Evolutionary conservation across 371 early-diverging fungal genomes (phyloP).

Genomic region (Apophysomyces elegans): DNA sequence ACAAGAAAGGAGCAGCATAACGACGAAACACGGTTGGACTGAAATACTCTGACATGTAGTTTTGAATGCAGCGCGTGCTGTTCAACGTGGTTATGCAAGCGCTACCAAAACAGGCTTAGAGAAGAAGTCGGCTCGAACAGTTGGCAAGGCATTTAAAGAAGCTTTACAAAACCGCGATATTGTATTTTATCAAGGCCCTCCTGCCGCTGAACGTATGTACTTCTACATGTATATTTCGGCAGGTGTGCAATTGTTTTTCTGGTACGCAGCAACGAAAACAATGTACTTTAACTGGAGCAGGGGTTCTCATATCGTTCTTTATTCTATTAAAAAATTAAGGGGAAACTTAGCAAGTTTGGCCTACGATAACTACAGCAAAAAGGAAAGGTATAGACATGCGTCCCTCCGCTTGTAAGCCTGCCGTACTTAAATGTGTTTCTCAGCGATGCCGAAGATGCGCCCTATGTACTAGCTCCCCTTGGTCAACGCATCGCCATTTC

Average conservation of each 20-base stretch:
- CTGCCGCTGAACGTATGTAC: constrained; percentile 41
- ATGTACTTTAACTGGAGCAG: background rate
- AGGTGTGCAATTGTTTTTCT: constrained; percentile 55
- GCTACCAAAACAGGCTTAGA: background rate
- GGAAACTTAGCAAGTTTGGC: constrained; percentile 57
- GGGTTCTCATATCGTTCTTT: background rate
- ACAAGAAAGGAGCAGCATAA: background rate
- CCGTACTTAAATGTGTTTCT: background rate
- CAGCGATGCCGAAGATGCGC: constrained; percentile 45
- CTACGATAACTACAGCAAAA: constrained; percentile 45
- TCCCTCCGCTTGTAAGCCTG: background rate
- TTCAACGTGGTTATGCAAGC: background rate
- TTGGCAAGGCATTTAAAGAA: constrained; percentile 24
- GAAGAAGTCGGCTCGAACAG: background rate
- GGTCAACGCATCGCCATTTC: constrained; percentile 46
- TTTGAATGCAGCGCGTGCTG: background rate
- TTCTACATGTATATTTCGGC: constrained; percentile 53
- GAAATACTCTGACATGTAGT: background rate
- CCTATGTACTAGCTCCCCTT: constrained; percentile 45
- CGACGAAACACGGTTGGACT: background rate
- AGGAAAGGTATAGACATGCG: constrained; percentile 32
- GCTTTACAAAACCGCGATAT: constrained; percentile 41
- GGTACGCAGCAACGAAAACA: constrained; percentile 27
- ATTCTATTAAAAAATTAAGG: constrained; percentile 23
- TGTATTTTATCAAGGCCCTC: constrained; percentile 50